These are phyloP conservation scores for Aspergillus alliaceus DNA, from an alignment of 2,329 filamentous ascomycete species.

Conservation along the genomic window DNA sequence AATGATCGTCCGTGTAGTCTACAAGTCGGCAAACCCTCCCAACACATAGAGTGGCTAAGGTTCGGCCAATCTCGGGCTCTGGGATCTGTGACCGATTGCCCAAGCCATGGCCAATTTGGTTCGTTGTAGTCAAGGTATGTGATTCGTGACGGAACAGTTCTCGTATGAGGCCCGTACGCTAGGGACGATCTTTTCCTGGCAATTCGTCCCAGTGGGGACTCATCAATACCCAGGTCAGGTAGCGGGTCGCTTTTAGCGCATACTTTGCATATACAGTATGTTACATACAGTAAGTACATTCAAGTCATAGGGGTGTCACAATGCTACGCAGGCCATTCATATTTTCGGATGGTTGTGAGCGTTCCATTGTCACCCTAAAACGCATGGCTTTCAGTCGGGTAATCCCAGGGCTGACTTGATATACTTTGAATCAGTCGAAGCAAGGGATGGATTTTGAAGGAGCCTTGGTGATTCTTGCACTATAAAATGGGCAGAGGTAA, in stretches of 20 bases:
- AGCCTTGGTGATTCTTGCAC: too few relatives aligned
- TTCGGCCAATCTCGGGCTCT: background rate
- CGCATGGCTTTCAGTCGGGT: too few relatives aligned
- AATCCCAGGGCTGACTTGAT: too few relatives aligned
- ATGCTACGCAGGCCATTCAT: too few relatives aligned
- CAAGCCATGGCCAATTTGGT: background rate
- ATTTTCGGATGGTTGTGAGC: too few relatives aligned
- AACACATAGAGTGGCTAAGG: background rate
- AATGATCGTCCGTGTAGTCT: background rate
- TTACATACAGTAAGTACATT: too few relatives aligned
- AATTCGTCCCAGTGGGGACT: background rate
- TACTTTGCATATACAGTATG: background rate
- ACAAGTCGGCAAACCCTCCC: background rate
- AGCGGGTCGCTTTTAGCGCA: background rate
- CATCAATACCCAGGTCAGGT: background rate
- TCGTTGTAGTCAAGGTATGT: background rate
- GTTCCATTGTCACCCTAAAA: background rate
- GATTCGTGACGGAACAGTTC: background rate
- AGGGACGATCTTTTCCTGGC: background rate
- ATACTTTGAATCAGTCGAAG: background rate
- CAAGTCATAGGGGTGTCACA: background rate
- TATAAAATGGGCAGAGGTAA: too few relatives aligned
- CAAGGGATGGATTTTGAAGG: background rate
- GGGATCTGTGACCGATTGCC: background rate
- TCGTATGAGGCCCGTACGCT: background rate